Base-by-base conservation (phyloP, 2,329 filamentous ascomycete species). In the Hypoxylon sp. region DNA sequence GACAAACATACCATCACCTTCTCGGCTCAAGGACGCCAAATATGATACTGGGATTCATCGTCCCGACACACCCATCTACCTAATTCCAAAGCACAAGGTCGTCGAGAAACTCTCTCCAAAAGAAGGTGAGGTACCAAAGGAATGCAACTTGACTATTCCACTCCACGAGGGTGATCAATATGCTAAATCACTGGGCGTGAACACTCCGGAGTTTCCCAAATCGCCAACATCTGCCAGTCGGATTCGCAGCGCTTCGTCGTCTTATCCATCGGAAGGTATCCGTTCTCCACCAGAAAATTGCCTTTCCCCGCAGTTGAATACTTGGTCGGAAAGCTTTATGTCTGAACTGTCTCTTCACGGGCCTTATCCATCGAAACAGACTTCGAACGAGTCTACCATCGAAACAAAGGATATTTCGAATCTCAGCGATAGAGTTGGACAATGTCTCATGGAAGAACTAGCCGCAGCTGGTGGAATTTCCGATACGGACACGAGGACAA, bases 201-300 rank as follows among this genome's bases (percentile, higher is more conserved):
- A 51, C 25, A n/a, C 11, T 11, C 20, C 42, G 7, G 31, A 11
- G 33, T 35, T 17, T 37, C 20, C 46, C n/a, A 54, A 59, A 11
- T 66, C 66, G 10, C 57, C 50, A 22, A 14, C 20, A 4, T 48
- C 54, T 6, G 20, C 62, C 11, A 40, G 44, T 25, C 59, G 57
- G 44, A 50, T 62, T n/a, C 67, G 68, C 20, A 72, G 69, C 25
- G 17, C 57, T 3, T 73, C 71, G 13, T 73, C 71, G 14, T 73
- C 71, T 7, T 73, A 73, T 40, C 71, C 71, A n/a, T 73, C 71
- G 4, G 71, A 72, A 57, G 71, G 71, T 25, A 69, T 73, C 10
- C 69, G 70, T 50, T 73, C 71, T 48, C 64, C 67, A 14, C 44
- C 54, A 0, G 48, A 67, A 10, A 48, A 60, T 56, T 57, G 42